Base-by-base conservation (phyloP, 1,139 yeast genomes). In the Yamadazyma blattariae region DNA sequence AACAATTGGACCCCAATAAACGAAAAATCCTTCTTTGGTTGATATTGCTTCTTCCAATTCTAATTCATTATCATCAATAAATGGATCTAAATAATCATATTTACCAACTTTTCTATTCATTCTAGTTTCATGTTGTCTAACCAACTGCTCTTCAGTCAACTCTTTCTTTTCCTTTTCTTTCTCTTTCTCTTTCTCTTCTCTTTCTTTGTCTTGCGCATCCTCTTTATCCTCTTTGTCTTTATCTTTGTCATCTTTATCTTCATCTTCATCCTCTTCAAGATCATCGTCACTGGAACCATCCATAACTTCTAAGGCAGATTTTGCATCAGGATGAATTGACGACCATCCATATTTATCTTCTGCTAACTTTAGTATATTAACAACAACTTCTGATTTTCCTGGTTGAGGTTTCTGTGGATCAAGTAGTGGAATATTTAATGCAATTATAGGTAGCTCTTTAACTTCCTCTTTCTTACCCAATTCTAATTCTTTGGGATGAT, bases 21-120 rank as follows among this genome's bases (percentile, higher is more conserved):
- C 97, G 51, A 92, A 94, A 57, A 92, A 94, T 2, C 98, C 98
- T 52, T 92, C 97, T 47, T 86, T 85, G 0, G 96, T 89, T 1
- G 94, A 79, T 8, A 95, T 81, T 48, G 86, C 94, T 56, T 90
- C 97, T 57, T 92, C 97, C 86, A 94, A 86, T 42, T 80, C 77
- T 50, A 89, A 67, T 59, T 92, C 99, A 19, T 86, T 77, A 57
- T 94, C 98, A 61, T 94, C 99, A 42, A 94, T 92, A 53, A 94
- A 94, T 2, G 98, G 98, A 60, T 94, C 99, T 42, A 86, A 82
- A 36, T 78, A 71, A 55, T 94, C 98, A 57, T 94, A 94, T 53
- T 88, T 89, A 7, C 97, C 96, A 33, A 82, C 84, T 57, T 78
- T 74, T 41, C 89, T 71, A 52, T 80, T 82, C 61, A 73, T 73